Conservation (phyloP, 2,329 filamentous ascomycete species). For the Fusarium begoniae region DNA sequence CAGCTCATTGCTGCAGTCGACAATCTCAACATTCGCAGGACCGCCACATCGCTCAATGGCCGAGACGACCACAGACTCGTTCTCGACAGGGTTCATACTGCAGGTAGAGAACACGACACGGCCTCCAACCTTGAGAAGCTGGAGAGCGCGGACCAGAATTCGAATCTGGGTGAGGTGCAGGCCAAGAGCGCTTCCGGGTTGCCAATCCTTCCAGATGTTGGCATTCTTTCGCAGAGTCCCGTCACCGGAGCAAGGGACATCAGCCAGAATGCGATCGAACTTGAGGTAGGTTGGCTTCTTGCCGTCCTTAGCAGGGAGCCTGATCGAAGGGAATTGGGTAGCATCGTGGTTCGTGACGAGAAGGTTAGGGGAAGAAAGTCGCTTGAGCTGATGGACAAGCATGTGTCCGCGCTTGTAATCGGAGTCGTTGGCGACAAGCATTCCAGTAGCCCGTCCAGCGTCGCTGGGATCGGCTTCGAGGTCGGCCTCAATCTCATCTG, state of each 20-base stretch:
- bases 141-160: slow-evolving; percentile 89
- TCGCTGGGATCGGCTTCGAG: slow-evolving; percentile 72
- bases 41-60: slow-evolving; percentile 94
- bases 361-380: slow-evolving; percentile 93
- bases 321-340: slow-evolving; percentile 92
- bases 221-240: slow-evolving; percentile 94
- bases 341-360: slow-evolving; percentile 98
- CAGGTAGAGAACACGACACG: slow-evolving; percentile 98
- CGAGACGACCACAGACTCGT: slow-evolving; percentile 88
- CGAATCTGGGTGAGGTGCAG: slow-evolving; percentile 87
- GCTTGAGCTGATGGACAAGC: slow-evolving; percentile 97
- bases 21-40: slow-evolving; percentile 78
- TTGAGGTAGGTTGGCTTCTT: slow-evolving; percentile 81
- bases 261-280: slow-evolving; percentile 94
- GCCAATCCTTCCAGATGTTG: slow-evolving; percentile 96
- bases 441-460: slow-evolving; percentile 86
- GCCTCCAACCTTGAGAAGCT: slow-evolving; percentile 95
- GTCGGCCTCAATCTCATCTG: slow-evolving; percentile 59
- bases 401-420: slow-evolving; percentile 98
- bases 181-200: slow-evolving; percentile 84
- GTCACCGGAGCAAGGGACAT: slow-evolving; percentile 96
- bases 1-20: slow-evolving; percentile 84
- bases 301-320: slow-evolving; percentile 70
- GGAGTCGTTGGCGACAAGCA: slow-evolving; percentile 94
- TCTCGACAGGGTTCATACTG: slow-evolving; percentile 98